Base-by-base conservation (phyloP, 371 early-diverging fungal genomes). In the Gilbertella persicaria region DNA sequence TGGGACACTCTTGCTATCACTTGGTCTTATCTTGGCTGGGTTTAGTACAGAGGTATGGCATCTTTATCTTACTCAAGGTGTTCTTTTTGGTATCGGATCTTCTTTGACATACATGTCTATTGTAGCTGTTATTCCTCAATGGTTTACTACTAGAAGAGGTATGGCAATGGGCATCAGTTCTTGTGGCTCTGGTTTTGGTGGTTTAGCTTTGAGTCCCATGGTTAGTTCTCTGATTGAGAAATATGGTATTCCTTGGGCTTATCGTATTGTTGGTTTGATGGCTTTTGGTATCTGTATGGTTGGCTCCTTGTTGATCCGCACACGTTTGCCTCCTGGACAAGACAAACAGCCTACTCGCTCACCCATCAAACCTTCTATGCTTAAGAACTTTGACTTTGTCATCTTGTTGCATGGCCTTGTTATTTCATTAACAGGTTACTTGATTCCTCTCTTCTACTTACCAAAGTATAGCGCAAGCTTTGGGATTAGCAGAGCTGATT, bases 141-240 rank as follows among this genome's bases (percentile, higher is more conserved):
- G 67, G 66, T 72, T 53, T 71, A 89, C 37, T 75, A 88, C 10
- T 28, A 88, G 55, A 82, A 84, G 47, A 37, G 69, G 66, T 23
- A 56, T 64, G 19, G 73, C 73, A 5, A 85, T 85, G n/a, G 93
- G 92, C 10, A 77, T 92, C 13, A 83, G 85, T 42, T 82, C 86
- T 36, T 70, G 88, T 47, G 93, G 93, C 6, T 76, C 85, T 12
- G 93, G 93, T 0, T 60, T 90, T 47, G 93, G 93, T 40, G 91
- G 91, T 23, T 33, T 73, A 5, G 70, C 74, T 2, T 38, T 73
- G 9, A 65, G 65, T 46, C 74, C 74, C 5, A 67, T 73, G 73
- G 73, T 71, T 21, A 76, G 81, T 5, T 84, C 58, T 17, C 45
- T 73, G 4, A 56, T 69, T 12, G 46, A 47, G 5, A 53, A 67